A percentile compares a stretch with the other conserved stretches of the same genome.
Evolutionary conservation across 2,329 filamentous ascomycete species (phyloP).

Genomic region (Botryotinia globosa): DNA sequence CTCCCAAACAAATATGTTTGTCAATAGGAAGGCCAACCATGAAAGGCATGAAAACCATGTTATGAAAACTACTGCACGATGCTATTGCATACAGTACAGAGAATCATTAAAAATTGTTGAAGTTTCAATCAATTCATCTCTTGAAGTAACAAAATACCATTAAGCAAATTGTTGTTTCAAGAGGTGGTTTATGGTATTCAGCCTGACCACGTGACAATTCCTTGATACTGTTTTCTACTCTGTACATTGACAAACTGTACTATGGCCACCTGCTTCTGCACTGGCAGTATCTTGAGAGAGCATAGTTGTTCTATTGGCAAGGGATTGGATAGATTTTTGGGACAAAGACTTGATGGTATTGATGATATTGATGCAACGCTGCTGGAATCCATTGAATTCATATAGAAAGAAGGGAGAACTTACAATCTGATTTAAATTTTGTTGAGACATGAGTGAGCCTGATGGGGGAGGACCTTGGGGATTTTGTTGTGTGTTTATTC

Average conservation of each 20-base stretch:
- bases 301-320: not conserved
- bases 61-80: not conserved
- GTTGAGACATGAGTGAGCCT: conserved; percentile 64
- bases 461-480: conserved; percentile 47
- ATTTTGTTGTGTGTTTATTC: conserved; percentile 47
- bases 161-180: not conserved
- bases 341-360: not conserved
- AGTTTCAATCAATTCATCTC: not conserved
- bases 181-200: not conserved
- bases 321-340: not conserved
- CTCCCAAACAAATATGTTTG: not conserved
- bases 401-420: conserved; percentile 42
- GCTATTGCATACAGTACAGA: not conserved
- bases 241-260: not conserved
- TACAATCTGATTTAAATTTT: conserved; percentile 95
- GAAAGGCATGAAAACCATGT: not conserved
- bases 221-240: not conserved
- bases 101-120: too few species aligned
- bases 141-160: not conserved
- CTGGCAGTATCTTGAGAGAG: not conserved
- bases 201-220: not conserved
- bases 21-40: not conserved
- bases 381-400: too few species aligned
- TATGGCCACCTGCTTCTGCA: not conserved
- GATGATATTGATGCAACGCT: not conserved